Evolutionary conservation across 163 green algal species (phyloP).

Genomic region (Botryococcus braunii): DNA sequence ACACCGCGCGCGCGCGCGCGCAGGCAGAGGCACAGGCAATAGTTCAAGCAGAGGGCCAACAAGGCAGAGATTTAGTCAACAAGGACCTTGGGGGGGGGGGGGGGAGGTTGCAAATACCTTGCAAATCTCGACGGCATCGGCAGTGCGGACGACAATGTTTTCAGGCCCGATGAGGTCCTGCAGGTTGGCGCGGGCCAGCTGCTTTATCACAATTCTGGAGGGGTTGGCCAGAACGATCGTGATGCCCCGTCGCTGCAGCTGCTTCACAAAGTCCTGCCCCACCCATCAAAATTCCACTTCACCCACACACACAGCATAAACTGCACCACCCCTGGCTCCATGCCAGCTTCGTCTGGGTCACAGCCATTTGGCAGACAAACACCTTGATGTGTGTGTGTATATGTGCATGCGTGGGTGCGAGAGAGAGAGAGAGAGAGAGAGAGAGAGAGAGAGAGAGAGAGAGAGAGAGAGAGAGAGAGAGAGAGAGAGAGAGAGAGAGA

Average conservation of each 20-base stretch:
- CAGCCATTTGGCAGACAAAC: too few species aligned
- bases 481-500: too few species aligned
- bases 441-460: too few species aligned
- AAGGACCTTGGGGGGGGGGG: too few species aligned
- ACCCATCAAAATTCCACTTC: neutral
- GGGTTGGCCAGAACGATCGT: constrained; percentile 63
- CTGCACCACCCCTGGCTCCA: neutral
- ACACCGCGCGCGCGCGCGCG: too few species aligned
- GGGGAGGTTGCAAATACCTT: constrained; percentile 2
- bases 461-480: too few species aligned
- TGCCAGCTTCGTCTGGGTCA: neutral
- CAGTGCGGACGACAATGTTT: constrained; percentile 46
- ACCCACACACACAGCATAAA: neutral
- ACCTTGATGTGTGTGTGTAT: too few species aligned
- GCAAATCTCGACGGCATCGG: constrained; percentile 41
- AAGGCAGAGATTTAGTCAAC: too few species aligned
- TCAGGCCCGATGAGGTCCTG: constrained; percentile 22
- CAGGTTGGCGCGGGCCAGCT: constrained; percentile 28
- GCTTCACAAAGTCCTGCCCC: constrained; percentile 16
- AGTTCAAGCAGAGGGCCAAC: too few species aligned
- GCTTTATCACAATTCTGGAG: constrained; percentile 33
- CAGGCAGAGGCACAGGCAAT: too few species aligned
- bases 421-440: neutral
- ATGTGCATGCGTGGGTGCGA: neutral
- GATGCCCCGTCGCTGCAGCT: constrained; percentile 27